These are phyloP conservation scores for Aspergillus texensis DNA, from an alignment of 2,329 filamentous ascomycete genomes.

Conservation along the genomic window DNA sequence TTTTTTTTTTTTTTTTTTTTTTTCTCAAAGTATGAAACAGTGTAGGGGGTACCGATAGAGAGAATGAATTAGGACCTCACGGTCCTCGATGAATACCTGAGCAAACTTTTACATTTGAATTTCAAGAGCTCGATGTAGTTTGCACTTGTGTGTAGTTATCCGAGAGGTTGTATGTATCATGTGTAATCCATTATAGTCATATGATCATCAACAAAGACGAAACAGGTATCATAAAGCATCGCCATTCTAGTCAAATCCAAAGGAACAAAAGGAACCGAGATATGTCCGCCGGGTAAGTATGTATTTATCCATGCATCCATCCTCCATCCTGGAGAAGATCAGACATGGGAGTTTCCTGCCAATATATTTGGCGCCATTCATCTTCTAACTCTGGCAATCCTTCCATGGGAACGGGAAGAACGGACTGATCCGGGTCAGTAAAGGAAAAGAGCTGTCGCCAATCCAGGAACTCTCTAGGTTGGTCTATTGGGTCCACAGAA, in stretches of 20 bases:
- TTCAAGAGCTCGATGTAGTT: neutral
- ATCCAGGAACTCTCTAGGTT: constrained; percentile 39
- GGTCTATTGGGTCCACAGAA: constrained; percentile 35
- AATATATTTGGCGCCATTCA: constrained; percentile 50
- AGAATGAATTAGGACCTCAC: constrained; percentile 5
- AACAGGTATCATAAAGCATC: constrained; percentile 1
- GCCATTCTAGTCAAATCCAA: neutral
- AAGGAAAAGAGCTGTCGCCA: constrained; percentile 48
- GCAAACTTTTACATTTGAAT: neutral
- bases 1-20: neutral
- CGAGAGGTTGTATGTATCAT: neutral
- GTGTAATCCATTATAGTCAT: neutral
- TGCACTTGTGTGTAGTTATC: neutral
- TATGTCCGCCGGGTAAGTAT: neutral
- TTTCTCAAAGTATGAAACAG: neutral
- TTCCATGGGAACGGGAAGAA: constrained; percentile 40
- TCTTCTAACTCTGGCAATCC: constrained; percentile 45
- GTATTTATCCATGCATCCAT: constrained; percentile 36
- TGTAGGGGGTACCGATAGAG: constrained; percentile 6
- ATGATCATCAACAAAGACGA: neutral
- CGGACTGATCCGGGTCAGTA: constrained; percentile 40
- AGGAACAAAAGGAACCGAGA: neutral
- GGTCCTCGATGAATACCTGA: neutral
- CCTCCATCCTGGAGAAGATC: constrained; percentile 45
- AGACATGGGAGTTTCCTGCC: constrained; percentile 46